These are phyloP conservation scores for Colletotrichum incanum DNA, from an alignment of 2,329 filamentous ascomycete genomes.

Conservation along the genomic window DNA sequence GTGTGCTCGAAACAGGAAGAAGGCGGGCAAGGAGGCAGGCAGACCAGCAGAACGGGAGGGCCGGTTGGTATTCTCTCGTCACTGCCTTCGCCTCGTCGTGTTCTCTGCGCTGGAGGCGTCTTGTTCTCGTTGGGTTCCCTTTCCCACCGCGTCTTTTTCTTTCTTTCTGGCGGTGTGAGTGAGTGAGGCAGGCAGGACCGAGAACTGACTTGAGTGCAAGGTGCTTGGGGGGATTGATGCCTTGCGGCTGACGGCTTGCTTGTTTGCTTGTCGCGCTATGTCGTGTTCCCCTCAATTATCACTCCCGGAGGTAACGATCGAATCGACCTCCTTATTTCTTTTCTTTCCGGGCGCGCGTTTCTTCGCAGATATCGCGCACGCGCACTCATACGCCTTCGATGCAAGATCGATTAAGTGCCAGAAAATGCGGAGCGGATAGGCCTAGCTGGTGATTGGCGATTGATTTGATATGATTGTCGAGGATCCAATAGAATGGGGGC, in stretches of 20 bases:
- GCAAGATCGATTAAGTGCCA: conserved; percentile 40
- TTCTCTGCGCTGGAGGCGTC: conserved; percentile 7
- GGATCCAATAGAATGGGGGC: conserved; percentile 35
- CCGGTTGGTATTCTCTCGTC: conserved; percentile 20
- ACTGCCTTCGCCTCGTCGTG: conserved; percentile 2
- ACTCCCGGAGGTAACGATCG: neutral
- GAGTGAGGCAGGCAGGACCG: conserved; percentile 1
- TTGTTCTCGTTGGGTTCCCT: neutral
- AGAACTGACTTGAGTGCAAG: neutral
- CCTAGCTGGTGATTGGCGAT: conserved; percentile 36
- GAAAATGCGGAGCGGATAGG: conserved; percentile 39
- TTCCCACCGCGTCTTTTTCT: neutral
- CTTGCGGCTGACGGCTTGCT: conserved; percentile 2
- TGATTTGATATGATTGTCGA: conserved; percentile 32
- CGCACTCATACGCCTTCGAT: conserved; percentile 10
- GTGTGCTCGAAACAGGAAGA: conserved; percentile 6
- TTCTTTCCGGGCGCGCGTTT: conserved; percentile 24
- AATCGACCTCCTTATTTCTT: conserved; percentile 3
- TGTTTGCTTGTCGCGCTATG: conserved; percentile 18
- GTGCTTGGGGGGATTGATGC: conserved; percentile 5
- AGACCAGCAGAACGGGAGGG: conserved; percentile 15
- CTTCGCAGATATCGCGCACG: conserved; percentile 29
- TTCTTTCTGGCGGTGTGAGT: conserved; percentile 13
- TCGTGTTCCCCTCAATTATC: neutral
- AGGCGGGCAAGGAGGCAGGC: conserved; percentile 6